Conservation (phyloP, 768 basidiomycete genomes). For the Lanmaoa pseudosensibilis region DNA sequence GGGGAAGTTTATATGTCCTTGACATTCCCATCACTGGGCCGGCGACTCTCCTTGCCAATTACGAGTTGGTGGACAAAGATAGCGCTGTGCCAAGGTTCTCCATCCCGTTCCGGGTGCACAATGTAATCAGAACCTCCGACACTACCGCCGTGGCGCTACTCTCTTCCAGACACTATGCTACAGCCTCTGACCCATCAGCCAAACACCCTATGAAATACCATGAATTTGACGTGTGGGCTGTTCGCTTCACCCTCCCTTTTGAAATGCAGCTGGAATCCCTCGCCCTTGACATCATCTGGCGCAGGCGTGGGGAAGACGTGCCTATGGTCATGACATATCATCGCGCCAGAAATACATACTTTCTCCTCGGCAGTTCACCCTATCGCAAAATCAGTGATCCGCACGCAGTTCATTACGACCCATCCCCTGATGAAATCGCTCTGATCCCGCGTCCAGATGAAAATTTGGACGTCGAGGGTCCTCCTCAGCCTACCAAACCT, state of each 20-base stretch:
- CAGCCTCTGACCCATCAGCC: slow-evolving; percentile 18
- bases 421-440: slow-evolving; percentile 62
- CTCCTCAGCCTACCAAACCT: slow-evolving; percentile 46
- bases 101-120: slow-evolving; percentile 42
- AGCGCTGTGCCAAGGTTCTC: slow-evolving; percentile 23
- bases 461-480: slow-evolving; percentile 43
- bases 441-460: slow-evolving; percentile 68
- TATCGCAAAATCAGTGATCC: slow-evolving; percentile 47
- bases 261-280: slow-evolving; percentile 32
- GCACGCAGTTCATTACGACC: slow-evolving; percentile 46
- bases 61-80: slow-evolving; percentile 40
- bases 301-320: slow-evolving; percentile 66
- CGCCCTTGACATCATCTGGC: slow-evolving; percentile 63
- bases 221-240: slow-evolving; percentile 69
- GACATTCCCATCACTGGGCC: slow-evolving; percentile 39
- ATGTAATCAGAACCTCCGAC: slow-evolving; percentile 37
- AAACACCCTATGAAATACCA: slow-evolving; percentile 30
- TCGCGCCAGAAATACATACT: slow-evolving; percentile 43
- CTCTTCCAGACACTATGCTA: slow-evolving; percentile 56
- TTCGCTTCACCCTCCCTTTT: slow-evolving; percentile 48
- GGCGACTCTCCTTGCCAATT: slow-evolving; percentile 52
- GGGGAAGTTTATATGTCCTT: slow-evolving; percentile 65
- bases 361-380: slow-evolving; percentile 57
- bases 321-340: slow-evolving; percentile 59
- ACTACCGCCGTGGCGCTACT: slow-evolving; percentile 47